These are phyloP conservation scores for Elsinoe perseae DNA, from an alignment of 2,329 filamentous ascomycete genomes.

Conservation along the genomic window DNA sequence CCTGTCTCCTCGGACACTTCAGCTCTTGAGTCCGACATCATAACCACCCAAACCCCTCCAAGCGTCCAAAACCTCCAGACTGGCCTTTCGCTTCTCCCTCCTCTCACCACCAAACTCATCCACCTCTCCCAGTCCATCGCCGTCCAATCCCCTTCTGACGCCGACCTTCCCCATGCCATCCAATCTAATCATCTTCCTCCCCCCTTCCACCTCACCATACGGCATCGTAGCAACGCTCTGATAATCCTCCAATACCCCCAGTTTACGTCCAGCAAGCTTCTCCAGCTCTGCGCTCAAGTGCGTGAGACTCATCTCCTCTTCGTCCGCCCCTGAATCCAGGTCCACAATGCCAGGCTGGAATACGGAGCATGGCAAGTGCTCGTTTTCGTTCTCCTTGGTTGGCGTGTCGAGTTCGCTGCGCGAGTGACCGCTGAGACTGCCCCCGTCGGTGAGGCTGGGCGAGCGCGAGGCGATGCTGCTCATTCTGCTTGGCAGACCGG, in stretches of 20 bases:
- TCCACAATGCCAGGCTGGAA: conserved; percentile 1
- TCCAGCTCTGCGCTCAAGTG: background rate
- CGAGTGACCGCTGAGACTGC: conserved; percentile 4
- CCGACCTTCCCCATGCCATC: conserved; percentile 5
- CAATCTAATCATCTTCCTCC: background rate
- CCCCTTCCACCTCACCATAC: background rate
- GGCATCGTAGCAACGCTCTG: background rate
- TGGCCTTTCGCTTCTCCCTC: conserved; percentile 17
- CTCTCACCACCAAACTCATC: conserved; percentile 2
- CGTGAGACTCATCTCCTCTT: background rate
- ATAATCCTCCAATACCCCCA: conserved; percentile 13
- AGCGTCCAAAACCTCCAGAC: conserved; percentile 17
- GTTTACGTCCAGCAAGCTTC: conserved; percentile 7
- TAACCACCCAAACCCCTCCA: conserved; percentile 18
- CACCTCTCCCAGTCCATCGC: conserved; percentile 2
- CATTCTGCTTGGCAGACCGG: background rate
- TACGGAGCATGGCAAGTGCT: background rate
- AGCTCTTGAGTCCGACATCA: background rate
- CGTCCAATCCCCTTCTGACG: conserved; percentile 9
- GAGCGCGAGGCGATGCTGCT: conserved; percentile 8
- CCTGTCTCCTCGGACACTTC: background rate
- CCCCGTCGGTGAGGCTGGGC: conserved; percentile 11
- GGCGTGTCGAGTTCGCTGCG: conserved; percentile 15
- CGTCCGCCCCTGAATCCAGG: background rate
- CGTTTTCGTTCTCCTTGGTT: background rate